A percentile compares a stretch with the other conserved stretches of the same genome.
Evolutionary conservation across 495 filamentous ascomycete species (phyloP).

Genomic region (Tuber umbilicatum): DNA sequence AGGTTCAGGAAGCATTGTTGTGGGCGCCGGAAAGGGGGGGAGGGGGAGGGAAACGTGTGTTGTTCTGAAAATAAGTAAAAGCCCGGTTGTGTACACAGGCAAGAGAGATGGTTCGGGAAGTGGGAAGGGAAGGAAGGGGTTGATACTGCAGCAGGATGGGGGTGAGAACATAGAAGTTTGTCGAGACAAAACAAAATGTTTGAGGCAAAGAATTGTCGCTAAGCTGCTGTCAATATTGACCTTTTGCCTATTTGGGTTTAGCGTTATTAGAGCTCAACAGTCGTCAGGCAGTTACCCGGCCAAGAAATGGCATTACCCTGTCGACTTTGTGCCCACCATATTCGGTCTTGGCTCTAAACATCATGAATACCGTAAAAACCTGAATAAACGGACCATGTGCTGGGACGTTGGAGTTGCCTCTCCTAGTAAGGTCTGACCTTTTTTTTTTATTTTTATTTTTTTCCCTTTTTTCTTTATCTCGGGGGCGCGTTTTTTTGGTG

Average conservation of each 20-base stretch:
- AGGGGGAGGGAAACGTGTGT: background rate
- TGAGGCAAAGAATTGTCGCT: background rate
- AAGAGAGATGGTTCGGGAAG: background rate
- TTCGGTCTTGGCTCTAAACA: background rate
- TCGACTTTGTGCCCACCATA: background rate
- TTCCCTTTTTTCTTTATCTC: too few species aligned
- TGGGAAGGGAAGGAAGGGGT: background rate
- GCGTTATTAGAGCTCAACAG: background rate
- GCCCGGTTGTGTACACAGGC: background rate
- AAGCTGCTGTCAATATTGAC: conserved; percentile 2
- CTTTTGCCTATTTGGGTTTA: background rate
- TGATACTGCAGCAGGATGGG: background rate
- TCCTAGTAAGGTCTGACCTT: too few species aligned
- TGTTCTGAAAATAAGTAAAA: conserved; percentile 1
- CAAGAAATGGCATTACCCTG: background rate
- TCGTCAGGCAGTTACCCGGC: background rate
- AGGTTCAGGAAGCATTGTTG: conserved; percentile 32
- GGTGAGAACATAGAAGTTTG: background rate
- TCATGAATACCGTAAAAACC: too few species aligned
- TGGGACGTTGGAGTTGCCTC: too few species aligned
- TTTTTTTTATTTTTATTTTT: too few species aligned
- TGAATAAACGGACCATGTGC: too few species aligned
- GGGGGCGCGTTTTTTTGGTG: too few species aligned
- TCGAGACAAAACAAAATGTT: background rate
- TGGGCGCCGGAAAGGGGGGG: background rate